These are phyloP conservation scores for Annona squamosa DNA, from an alignment of 164 flowering plant genomes.

Conservation along the genomic window DNA sequence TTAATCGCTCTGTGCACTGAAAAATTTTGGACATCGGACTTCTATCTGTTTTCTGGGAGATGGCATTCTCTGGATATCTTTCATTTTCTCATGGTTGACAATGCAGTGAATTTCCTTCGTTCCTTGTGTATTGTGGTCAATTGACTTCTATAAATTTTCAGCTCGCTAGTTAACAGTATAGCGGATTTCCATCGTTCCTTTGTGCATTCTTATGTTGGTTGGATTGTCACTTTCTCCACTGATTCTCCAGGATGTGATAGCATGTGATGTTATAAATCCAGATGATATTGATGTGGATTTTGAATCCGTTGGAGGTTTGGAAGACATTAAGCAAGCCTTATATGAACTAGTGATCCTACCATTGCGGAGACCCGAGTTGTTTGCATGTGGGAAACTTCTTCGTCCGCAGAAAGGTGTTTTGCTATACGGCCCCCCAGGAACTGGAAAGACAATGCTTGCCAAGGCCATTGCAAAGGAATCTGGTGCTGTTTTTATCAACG, in stretches of 20 bases:
- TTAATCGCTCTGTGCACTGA: no score
- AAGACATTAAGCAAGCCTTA: slow-evolving; percentile 57
- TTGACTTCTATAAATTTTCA: background rate
- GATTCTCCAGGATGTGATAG: slow-evolving; percentile 64
- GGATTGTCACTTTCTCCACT: background rate
- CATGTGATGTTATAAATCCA: slow-evolving; percentile 85
- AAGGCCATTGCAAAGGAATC: slow-evolving; percentile 90
- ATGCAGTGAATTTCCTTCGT: no score
- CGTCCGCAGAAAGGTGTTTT: slow-evolving; percentile 82
- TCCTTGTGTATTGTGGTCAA: background rate
- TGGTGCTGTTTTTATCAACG: slow-evolving; percentile 86
- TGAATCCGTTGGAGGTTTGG: slow-evolving; percentile 78
- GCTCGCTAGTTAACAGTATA: background rate
- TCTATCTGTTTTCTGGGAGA: background rate
- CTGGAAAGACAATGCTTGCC: slow-evolving; percentile 34
- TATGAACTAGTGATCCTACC: slow-evolving; percentile 76
- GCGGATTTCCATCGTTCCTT: background rate
- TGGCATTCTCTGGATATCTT: background rate
- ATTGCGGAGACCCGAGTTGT: slow-evolving; percentile 63
- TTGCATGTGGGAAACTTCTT: slow-evolving; percentile 65
- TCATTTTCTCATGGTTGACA: background rate
- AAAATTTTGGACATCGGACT: no score
- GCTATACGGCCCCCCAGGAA: slow-evolving; percentile 26
- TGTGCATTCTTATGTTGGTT: background rate
- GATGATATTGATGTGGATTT: slow-evolving; percentile 76